phyloP scores from a whole-genome alignment of 257 asterid species.

The Solanum medicagineum region DNA sequence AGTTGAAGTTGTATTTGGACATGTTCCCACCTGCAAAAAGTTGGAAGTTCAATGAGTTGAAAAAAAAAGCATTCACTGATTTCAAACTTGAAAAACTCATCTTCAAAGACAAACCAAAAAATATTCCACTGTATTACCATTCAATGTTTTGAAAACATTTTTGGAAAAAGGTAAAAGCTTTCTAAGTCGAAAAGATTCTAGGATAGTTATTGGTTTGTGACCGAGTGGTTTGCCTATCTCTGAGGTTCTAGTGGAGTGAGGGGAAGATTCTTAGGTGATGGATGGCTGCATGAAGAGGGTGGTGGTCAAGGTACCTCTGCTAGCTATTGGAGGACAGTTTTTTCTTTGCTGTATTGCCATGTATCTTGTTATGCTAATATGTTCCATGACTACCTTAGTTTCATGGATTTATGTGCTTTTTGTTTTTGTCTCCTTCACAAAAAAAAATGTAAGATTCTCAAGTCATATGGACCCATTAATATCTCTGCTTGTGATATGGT shows the following conservation, averaged over 20 bases:
- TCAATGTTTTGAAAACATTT: background rate
- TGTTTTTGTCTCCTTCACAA: background rate
- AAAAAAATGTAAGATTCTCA: background rate
- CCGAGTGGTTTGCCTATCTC: background rate
- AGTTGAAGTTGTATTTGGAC: background rate
- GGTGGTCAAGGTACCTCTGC: background rate
- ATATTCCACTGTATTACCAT: background rate
- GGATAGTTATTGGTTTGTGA: background rate
- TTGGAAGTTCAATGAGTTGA: background rate
- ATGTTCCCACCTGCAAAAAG: background rate
- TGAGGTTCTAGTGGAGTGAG: background rate
- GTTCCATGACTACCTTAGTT: background rate
- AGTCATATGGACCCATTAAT: background rate
- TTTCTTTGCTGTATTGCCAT: background rate
- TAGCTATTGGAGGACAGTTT: background rate
- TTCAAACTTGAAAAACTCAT: background rate
- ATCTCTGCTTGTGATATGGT: background rate
- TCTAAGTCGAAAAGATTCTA: background rate
- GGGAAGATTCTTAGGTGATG: background rate
- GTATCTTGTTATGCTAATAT: background rate
- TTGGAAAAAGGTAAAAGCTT: background rate
- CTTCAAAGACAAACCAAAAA: background rate
- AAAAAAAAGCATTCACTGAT: background rate
- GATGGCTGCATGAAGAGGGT: background rate
- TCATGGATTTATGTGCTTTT: background rate